Conservation (phyloP, 179 eudicot species). For the Spinacia oleracea region DNA sequence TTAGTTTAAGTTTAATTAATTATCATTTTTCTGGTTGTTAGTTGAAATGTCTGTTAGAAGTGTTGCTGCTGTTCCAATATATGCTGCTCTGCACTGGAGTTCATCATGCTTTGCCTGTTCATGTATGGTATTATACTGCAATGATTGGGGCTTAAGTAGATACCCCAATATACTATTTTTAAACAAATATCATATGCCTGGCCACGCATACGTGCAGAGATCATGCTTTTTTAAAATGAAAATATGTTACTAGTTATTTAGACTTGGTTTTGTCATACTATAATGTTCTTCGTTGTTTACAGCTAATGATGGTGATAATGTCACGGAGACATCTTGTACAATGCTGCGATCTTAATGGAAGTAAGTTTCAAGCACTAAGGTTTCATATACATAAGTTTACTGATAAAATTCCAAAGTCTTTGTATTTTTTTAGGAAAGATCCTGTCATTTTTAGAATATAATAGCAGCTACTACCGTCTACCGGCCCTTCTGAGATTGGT, state of each 20-base stretch:
- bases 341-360: conserved; percentile 15
- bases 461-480: conserved; percentile 17
- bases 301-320: conserved; percentile 32
- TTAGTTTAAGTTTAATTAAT: conserved; percentile 17
- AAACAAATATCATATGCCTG: conserved; percentile 22
- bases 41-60: conserved; percentile 49
- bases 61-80: conserved; percentile 34
- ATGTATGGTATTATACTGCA: conserved; percentile 35
- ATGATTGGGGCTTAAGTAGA: conserved; percentile 39
- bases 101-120: conserved; percentile 30
- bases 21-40: conserved; percentile 37
- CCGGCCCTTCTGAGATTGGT: conserved; percentile 33
- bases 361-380: conserved; percentile 25
- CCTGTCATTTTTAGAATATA: conserved; percentile 11
- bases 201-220: conserved; percentile 33
- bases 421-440: not conserved
- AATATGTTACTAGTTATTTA: conserved; percentile 6
- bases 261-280: conserved; percentile 2
- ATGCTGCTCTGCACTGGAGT: conserved; percentile 33
- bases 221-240: conserved; percentile 27
- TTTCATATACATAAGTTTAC: conserved; percentile 13
- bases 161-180: conserved; percentile 24
- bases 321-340: conserved; percentile 20
- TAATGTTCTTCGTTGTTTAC: conserved; percentile 27
- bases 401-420: conserved; percentile 24